Evolutionary conservation across 106 monocot genomes (phyloP).

Genomic region (Dendrobium chrysotoxum): DNA sequence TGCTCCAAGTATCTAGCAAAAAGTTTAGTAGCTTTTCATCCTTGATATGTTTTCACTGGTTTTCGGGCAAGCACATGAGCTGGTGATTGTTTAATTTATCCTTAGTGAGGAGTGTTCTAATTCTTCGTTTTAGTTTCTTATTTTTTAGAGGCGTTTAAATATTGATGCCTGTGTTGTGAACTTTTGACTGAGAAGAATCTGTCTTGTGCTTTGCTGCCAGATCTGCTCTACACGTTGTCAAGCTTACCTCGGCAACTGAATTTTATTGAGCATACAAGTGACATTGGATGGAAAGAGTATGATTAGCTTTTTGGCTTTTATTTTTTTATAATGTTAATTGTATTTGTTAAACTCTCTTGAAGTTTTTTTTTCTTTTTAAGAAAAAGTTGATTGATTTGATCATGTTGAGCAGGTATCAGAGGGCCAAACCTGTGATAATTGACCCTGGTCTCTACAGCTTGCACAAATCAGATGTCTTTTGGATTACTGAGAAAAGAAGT

Average conservation of each 20-base stretch:
- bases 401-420: constrained; percentile 27
- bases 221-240: constrained; percentile 43
- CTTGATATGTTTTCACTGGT: background rate
- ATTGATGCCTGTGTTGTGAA: background rate
- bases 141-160: background rate
- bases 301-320: background rate
- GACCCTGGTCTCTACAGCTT: constrained; percentile 64
- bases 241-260: constrained; percentile 49
- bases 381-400: constrained; percentile 1
- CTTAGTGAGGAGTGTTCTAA: background rate
- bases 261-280: constrained; percentile 67
- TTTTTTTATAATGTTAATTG: background rate
- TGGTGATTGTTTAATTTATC: background rate
- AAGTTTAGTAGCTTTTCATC: background rate
- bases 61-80: background rate
- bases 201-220: constrained; percentile 17
- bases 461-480: constrained; percentile 55
- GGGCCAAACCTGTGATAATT: constrained; percentile 62
- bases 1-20: background rate
- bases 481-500: constrained; percentile 54
- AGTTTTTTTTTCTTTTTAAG: background rate
- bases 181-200: background rate
- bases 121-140: background rate
- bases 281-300: constrained; percentile 66
- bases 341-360: background rate